Conservation (phyloP, 2,329 filamentous ascomycete species). For the Zymoseptoria tritici region DNA sequence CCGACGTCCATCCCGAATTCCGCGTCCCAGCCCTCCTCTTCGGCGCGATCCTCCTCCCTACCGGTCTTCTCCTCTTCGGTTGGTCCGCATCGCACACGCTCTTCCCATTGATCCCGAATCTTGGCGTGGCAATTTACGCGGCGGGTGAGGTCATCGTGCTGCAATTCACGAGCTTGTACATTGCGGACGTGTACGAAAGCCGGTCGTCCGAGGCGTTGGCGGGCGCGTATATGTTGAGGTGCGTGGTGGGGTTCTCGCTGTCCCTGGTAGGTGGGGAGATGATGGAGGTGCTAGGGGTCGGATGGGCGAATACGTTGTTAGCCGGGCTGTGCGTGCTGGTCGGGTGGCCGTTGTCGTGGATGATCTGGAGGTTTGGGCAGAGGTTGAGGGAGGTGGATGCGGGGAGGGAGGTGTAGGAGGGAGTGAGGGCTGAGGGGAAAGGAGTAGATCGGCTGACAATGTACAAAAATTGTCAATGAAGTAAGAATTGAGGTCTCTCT, state of each 20-base stretch:
- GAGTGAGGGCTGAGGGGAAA: too few species aligned
- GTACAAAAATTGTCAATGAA: too few species aligned
- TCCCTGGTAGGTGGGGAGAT: slow-evolving; percentile 51
- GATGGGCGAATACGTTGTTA: slow-evolving; percentile 52
- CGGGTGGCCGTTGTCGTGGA: slow-evolving; percentile 6
- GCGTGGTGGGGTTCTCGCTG: slow-evolving; percentile 48
- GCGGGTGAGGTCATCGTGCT: slow-evolving; percentile 47
- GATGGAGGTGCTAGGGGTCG: slow-evolving; percentile 51
- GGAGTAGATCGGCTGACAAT: too few species aligned
- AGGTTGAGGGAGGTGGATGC: slow-evolving; percentile 5
- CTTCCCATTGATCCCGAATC: slow-evolving; percentile 52
- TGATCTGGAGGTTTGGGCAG: slow-evolving; percentile 10
- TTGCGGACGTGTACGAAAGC: slow-evolving; percentile 54
- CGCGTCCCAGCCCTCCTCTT: slow-evolving; percentile 33
- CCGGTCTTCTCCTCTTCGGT: slow-evolving; percentile 40
- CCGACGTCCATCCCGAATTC: slow-evolving; percentile 31
- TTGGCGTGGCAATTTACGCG: slow-evolving; percentile 48
- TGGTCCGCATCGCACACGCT: slow-evolving; percentile 45
- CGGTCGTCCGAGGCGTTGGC: slow-evolving; percentile 59
- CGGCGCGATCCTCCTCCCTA: slow-evolving; percentile 9
- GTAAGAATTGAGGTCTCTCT: too few species aligned
- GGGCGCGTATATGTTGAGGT: slow-evolving; percentile 53
- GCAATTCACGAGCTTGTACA: slow-evolving; percentile 53
- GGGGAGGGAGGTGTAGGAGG: not conserved
- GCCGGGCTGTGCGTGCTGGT: slow-evolving; percentile 41